phyloP scores from a whole-genome alignment of 2,329 filamentous ascomycete species.

The Helicocarpus griseus region DNA sequence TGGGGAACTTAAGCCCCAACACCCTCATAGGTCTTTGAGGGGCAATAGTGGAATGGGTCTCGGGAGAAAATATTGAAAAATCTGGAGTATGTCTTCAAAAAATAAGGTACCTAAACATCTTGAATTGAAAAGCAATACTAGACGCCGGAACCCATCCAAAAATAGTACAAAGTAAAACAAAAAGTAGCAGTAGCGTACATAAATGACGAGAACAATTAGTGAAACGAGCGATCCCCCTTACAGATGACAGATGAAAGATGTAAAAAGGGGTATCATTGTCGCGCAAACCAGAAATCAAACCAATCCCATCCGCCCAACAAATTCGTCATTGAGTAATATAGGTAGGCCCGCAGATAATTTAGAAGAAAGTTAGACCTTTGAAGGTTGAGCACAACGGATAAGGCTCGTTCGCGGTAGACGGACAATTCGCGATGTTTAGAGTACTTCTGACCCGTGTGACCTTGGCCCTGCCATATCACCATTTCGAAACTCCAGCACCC shows the following conservation, averaged over 20 bases:
- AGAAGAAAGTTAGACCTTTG: not conserved
- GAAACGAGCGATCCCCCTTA: not conserved
- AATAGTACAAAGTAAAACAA: not conserved
- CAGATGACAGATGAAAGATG: conserved; percentile 4
- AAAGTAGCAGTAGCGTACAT: not conserved
- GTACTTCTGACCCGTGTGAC: not conserved
- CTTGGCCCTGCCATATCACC: not conserved
- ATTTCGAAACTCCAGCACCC: not conserved
- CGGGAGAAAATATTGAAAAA: not conserved
- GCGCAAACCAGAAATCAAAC: conserved; percentile 1
- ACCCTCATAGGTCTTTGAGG: not conserved
- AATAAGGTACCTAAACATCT: not conserved
- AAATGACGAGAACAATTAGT: conserved; percentile 2
- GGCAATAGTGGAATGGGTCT: not conserved
- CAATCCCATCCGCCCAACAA: conserved; percentile 2
- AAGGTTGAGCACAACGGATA: not conserved
- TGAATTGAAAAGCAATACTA: not conserved
- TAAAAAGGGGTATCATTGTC: conserved; percentile 5
- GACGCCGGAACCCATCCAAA: not conserved
- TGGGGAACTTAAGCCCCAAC: not conserved
- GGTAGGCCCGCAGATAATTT: not conserved
- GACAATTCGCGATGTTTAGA: not conserved
- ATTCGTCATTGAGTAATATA: not conserved
- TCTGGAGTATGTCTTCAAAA: not conserved
- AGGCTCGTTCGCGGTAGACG: not conserved